Conservation (phyloP, 1,139 yeast genomes). For the Saccharomycopsis hybrid region DNA sequence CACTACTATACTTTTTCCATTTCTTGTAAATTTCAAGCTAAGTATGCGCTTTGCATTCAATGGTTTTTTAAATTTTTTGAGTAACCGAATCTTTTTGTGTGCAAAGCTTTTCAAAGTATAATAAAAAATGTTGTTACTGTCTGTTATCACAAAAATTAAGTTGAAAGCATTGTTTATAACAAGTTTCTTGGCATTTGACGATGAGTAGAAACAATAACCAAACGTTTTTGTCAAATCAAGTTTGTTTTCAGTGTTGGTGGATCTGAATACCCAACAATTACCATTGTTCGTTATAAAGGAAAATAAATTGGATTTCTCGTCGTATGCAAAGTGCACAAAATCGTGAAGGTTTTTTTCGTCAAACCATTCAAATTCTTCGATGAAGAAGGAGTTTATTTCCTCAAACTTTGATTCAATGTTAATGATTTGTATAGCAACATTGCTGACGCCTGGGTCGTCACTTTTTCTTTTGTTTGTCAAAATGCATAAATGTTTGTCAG, state of each 20-base stretch:
- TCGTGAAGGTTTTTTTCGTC: not conserved
- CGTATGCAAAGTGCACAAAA: conserved; percentile 5
- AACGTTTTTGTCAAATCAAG: conserved; percentile 5
- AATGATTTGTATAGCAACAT: conserved; percentile 10
- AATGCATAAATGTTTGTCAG: conserved; percentile 9
- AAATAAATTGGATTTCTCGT: conserved; percentile 7
- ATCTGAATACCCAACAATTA: conserved; percentile 19
- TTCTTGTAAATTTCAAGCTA: conserved; percentile 24
- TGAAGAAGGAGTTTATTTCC: conserved; percentile 6
- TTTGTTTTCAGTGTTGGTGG: not conserved
- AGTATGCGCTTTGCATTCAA: conserved; percentile 24
- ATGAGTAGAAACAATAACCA: conserved; percentile 16
- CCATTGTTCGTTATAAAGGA: conserved; percentile 15
- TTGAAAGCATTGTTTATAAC: conserved; percentile 24
- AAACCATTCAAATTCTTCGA: conserved; percentile 20
- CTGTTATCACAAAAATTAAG: conserved; percentile 23
- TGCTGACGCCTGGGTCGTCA: not conserved
- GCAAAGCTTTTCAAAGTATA: conserved; percentile 16
- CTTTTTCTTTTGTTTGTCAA: conserved; percentile 13
- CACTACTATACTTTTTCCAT: conserved; percentile 27
- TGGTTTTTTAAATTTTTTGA: conserved; percentile 26
- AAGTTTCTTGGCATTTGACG: conserved; percentile 10
- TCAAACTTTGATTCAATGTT: conserved; percentile 5
- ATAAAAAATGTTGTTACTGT: conserved; percentile 22
- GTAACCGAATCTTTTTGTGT: conserved; percentile 11